Evolutionary conservation across 2,329 filamentous ascomycete genomes (phyloP), one percentile per base, ranked within the genome.

Genomic region (Cladophialophora chaetospira): DNA sequence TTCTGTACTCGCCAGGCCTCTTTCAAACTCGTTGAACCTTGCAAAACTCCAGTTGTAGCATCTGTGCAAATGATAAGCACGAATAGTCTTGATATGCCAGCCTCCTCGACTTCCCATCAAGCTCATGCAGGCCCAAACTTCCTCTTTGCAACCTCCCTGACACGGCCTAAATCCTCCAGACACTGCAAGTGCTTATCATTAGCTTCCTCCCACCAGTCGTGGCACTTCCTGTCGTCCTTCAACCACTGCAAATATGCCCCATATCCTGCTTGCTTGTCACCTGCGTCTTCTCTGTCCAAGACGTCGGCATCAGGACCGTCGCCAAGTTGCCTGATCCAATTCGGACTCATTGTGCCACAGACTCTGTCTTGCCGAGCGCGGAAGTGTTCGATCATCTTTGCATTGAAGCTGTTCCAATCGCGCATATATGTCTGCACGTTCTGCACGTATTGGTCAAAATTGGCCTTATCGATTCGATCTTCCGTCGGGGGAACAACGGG

Each of bases 351-450:
- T 23, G 71, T 76, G 17, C 68, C 77, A 61, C 76, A 71, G 13
- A 76, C 72, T 15, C 76, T 74, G 10, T 76, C 73, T 60, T 82
- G 78, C 28, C 83, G 75, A 1, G 75, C 72, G 11, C 74, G 74
- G 65, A 86, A 85, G 61, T 86, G 81, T 3, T 72, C 70, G 8
- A 84, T 72, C 72, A 87, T 81, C 13, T 70, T 75, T 28, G 74
- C 71, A 63, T 82, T 81, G 67, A 82, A 86, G 2, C 65, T 66
- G 61, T 79, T 78, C 75, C 80, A 86, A n/a, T 80, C 77, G 29
- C 72, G 72, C 63, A 84, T 77, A 66, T 87, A 87, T 0, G 69
- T 66, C 10, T 73, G 73, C 75, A 87, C 83, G 17, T 76, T 73
- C 0, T 70, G 71, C 21, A 81, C 75, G 65, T 84, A 86, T 5